Evolutionary conservation across 305 asterid species (phyloP).

Genomic region (Solanum aculeatissimum): DNA sequence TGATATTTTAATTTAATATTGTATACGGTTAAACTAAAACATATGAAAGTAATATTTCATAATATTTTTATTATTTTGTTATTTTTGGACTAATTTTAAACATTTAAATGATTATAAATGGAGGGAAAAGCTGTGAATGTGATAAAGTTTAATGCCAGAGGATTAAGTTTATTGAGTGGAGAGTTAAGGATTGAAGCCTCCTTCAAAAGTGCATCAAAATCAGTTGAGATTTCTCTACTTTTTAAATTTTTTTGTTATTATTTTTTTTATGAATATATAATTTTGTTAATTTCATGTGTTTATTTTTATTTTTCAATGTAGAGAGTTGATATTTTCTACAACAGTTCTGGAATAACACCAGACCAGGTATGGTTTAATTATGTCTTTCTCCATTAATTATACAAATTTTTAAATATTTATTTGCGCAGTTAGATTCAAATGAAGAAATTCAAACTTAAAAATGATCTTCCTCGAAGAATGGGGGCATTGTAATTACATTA

Average conservation of each 20-base stretch:
- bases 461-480: too few species aligned
- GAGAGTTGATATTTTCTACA: slow-evolving; percentile 72
- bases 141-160: slow-evolving; percentile 74
- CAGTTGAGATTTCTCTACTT: slow-evolving; percentile 37
- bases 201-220: slow-evolving; percentile 56
- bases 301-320: background rate
- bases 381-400: background rate
- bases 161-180: slow-evolving; percentile 64
- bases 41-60: too few species aligned
- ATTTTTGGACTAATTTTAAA: slow-evolving; percentile 7
- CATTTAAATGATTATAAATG: slow-evolving; percentile 29
- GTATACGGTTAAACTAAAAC: background rate
- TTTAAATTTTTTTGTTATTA: background rate
- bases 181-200: slow-evolving; percentile 60
- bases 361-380: slow-evolving; percentile 40
- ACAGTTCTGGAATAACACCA: slow-evolving; percentile 62
- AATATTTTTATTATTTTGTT: background rate
- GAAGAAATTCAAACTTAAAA: too few species aligned
- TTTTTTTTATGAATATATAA: background rate
- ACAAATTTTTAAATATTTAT: too few species aligned
- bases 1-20: background rate
- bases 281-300: slow-evolving; percentile 2
- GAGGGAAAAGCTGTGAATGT: slow-evolving; percentile 92
- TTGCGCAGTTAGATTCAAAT: too few species aligned
- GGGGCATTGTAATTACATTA: too few species aligned